These are phyloP conservation scores for Schwanniomyces occidentalis DNA, from an alignment of 805 yeast species.

Conservation along the genomic window DNA sequence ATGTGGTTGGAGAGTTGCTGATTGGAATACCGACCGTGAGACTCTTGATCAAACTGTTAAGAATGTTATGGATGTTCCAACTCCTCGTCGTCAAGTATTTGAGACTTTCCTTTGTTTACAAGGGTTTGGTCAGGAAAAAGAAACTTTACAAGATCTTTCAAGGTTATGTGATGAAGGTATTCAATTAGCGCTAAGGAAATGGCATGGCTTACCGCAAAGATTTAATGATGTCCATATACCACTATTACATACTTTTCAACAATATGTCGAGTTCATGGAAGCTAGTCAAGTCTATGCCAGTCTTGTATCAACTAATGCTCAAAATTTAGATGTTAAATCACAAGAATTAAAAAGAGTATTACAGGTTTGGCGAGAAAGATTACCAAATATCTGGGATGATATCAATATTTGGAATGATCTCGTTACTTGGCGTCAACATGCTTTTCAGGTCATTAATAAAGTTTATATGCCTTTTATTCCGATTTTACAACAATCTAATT, in stretches of 20 bases:
- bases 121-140: constrained; percentile 89
- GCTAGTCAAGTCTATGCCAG: constrained; percentile 93
- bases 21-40: constrained; percentile 94
- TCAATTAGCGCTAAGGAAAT: constrained; percentile 84
- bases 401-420: constrained; percentile 96
- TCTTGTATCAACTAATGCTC: constrained; percentile 85
- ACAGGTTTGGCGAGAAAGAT: constrained; percentile 97
- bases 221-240: constrained; percentile 85
- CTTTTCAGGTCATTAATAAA: constrained; percentile 92
- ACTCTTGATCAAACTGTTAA: constrained; percentile 92
- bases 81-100: constrained; percentile 93
- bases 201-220: constrained; percentile 86
- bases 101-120: constrained; percentile 93
- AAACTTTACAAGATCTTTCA: constrained; percentile 80
- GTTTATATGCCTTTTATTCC: constrained; percentile 93
- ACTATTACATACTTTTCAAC: constrained; percentile 91
- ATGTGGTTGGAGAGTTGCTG: constrained; percentile 99
- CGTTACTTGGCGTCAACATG: constrained; percentile 98
- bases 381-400: constrained; percentile 97
- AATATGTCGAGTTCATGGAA: constrained; percentile 95
- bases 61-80: constrained; percentile 97
- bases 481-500: constrained; percentile 65
- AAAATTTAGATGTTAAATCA: constrained; percentile 86
- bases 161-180: constrained; percentile 94
- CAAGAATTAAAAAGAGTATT: constrained; percentile 92